Base-by-base conservation (phyloP, 805 yeast species). In the Nakazawaea populi region DNA sequence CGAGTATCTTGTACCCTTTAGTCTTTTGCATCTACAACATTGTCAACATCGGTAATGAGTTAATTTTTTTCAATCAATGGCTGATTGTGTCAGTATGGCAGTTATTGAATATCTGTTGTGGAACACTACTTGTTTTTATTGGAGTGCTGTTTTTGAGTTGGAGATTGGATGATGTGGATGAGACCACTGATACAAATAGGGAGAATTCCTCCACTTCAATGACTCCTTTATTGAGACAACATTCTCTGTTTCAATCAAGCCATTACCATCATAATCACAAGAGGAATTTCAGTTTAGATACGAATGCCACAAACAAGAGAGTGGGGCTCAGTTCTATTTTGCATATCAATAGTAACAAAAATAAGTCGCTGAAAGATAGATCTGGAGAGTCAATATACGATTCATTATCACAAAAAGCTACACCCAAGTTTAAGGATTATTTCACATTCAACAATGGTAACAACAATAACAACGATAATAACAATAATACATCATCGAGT, bases 11-110 rank as follows among this genome's bases (percentile, higher is more conserved):
- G 34, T 90, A 89, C 61, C 97, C 97, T 1, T 69, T 90, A 55
- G 87, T 90, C 35, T 90, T 90, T 64, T 85, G 94, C 66, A 80
- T 88, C 43, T 89, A 86, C 71, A 90, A 88, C 69, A 68, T 87
- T 46, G 72, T 78, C 52, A 85, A 86, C 56, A 77, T 83, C 36
- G 69, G 80, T 54, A 88, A 88, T 65, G 83, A 87, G 14, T 65
- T 87, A 41, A 71, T 86, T 6, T 76, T 81, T 58, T 77, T 76
- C 52, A 66, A 75, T 43, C 88, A 83, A 59, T 69, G 83, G 56
- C 61, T 64, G 8, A 60, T 65, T 9, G 61, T 79, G 12, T 57
- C 69, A 3, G 52, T 57, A 8, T 34, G 54, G 28, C 73, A 69
- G 48, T 67, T 73, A 2, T 40, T 67, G 2, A 71, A 71, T 61